These are phyloP conservation scores for Grammothele lineata DNA, from an alignment of 768 basidiomycete species.

Conservation along the genomic window DNA sequence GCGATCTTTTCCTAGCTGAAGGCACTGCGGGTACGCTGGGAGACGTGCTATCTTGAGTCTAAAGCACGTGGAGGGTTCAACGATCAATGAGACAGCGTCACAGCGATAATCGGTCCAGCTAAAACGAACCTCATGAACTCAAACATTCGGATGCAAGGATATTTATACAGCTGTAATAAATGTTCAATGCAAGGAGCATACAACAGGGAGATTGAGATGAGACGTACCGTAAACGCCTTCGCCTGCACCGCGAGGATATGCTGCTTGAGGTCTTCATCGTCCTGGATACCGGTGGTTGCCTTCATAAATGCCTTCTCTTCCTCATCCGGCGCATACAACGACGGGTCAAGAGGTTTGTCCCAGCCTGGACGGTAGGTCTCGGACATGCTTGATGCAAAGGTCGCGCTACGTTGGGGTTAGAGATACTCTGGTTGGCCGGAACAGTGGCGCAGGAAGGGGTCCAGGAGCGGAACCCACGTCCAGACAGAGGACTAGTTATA, in stretches of 20 bases:
- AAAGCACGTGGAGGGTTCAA: background rate
- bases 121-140: slow-evolving; percentile 22
- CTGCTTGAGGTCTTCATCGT: slow-evolving; percentile 20
- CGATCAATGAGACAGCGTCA: background rate
- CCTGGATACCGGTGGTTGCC: slow-evolving; percentile 20
- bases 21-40: slow-evolving; percentile 24
- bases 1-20: slow-evolving; percentile 34
- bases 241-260: slow-evolving; percentile 22
- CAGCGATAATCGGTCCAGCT: background rate
- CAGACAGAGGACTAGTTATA: too few species aligned
- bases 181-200: background rate
- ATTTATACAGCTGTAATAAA: slow-evolving; percentile 22
- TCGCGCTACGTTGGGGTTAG: too few species aligned
- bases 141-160: slow-evolving; percentile 28
- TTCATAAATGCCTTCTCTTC: slow-evolving; percentile 21
- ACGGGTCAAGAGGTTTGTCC: slow-evolving; percentile 4
- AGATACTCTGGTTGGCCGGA: too few species aligned
- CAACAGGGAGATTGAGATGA: background rate
- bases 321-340: slow-evolving; percentile 7
- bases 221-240: slow-evolving; percentile 18
- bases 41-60: slow-evolving; percentile 24
- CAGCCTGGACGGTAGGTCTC: background rate
- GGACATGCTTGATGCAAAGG: background rate
- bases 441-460: too few species aligned
- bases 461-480: too few species aligned